Percentiles rank a stretch among this genome's conserved stretches.
Conservation (phyloP, 495 filamentous ascomycete genomes). For the Annulohypoxylon bovei region DNA sequence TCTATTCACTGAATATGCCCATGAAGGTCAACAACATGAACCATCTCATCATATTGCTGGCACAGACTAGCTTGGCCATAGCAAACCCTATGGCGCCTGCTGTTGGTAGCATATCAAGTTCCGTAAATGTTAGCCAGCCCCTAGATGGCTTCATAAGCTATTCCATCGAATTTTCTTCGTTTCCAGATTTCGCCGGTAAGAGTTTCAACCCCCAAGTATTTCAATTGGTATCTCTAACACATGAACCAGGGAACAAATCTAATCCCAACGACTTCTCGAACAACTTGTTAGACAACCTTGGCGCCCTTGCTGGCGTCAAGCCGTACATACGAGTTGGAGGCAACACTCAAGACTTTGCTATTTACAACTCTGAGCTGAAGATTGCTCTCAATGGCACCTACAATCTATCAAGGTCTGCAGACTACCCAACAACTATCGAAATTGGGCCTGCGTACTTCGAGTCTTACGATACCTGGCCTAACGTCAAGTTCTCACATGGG, state of each 20-base stretch:
- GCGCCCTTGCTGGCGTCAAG: conserved; percentile 57
- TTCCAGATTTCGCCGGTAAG: conserved; percentile 69
- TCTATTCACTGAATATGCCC: not conserved
- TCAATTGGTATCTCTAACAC: not conserved
- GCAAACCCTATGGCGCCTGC: conserved; percentile 24
- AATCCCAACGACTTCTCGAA: conserved; percentile 67
- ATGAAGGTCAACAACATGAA: conserved; percentile 18
- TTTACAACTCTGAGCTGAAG: conserved; percentile 66
- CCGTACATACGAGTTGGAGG: conserved; percentile 70
- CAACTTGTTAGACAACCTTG: conserved; percentile 64
- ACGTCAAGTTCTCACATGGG: conserved; percentile 68
- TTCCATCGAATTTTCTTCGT: conserved; percentile 69
- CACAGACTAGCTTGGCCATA: conserved; percentile 24
- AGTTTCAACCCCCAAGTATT: not conserved
- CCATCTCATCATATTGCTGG: conserved; percentile 25
- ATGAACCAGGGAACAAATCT: conserved; percentile 54
- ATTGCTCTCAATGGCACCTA: conserved; percentile 64
- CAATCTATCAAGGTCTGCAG: conserved; percentile 58
- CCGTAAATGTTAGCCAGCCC: conserved; percentile 51
- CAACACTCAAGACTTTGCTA: conserved; percentile 70
- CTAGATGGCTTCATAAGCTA: conserved; percentile 66
- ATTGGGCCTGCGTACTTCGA: conserved; percentile 74
- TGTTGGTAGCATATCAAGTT: conserved; percentile 15
- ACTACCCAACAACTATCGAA: conserved; percentile 69
- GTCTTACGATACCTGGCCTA: conserved; percentile 68